Base-by-base conservation (phyloP, 2,329 filamentous ascomycete genomes). In the Ceratocystiopsis sp. region DNA sequence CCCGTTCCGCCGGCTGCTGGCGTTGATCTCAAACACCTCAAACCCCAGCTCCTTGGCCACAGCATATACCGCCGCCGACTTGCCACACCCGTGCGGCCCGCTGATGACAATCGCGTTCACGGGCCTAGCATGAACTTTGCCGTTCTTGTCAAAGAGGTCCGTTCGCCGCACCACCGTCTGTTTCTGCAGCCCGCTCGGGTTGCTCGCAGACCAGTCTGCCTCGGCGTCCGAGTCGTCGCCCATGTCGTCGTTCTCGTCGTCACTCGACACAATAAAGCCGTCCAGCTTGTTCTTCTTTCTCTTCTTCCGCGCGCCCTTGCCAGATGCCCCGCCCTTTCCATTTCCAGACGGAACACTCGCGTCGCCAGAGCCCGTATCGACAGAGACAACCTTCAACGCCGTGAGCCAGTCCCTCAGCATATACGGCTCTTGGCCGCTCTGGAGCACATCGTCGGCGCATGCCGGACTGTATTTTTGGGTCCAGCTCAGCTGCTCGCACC, bases 21-120 rank as follows among this genome's bases (percentile, higher is more conserved):
- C 65, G 54, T 93, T 93, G 55, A 98, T 86, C 59, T 98, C 91
- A 51, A 98, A 98, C 1, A 98, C 73, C 54, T 94, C 87, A 54
- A 93, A 96, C 1, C 75, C 85, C 15, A 96, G 68, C 60, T 98
- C 89, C 54, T 84, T 89, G 5, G 91, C 89, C 37, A 87, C 81
- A 4, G 91, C 91, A 58, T 93, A 87, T 0, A 95, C 81, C 2
- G 86, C 78, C 7, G 93, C 87, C 13, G 87, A 93, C 62, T 98
- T 98, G 3, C 91, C 93, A 56, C 81, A 89, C 0, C 91, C 91
- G 51, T 83, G 71, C 3, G 89, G 85, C 0, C 91, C 91, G 54
- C 85, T 95, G 32, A 98, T 67, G 9, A 98, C 65, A n/a, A 95
- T 73, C 0, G 80, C 74, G 59, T 95, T 95, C 41, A 70, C 69